phyloP scores from a whole-genome alignment of 1,139 yeast genomes.

The Pichia sp. region DNA sequence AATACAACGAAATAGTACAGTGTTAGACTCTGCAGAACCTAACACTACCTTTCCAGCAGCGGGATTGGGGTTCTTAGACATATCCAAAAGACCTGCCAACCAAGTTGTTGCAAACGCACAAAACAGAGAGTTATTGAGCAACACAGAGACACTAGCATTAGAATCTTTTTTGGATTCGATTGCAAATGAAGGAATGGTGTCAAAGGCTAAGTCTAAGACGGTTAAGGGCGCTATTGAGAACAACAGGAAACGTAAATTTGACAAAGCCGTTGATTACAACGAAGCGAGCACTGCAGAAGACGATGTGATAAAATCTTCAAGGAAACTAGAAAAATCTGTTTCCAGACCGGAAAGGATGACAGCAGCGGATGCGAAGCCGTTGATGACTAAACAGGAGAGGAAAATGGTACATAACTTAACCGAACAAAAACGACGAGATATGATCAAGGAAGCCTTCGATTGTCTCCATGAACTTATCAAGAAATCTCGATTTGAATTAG shows the following conservation, averaged over 20 bases:
- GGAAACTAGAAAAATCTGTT: neutral
- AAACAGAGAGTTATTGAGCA: conserved; percentile 24
- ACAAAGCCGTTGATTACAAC: neutral
- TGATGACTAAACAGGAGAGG: conserved; percentile 61
- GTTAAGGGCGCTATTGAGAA: neutral
- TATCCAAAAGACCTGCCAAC: neutral
- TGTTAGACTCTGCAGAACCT: neutral
- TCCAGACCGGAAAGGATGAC: neutral
- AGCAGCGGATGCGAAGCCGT: neutral
- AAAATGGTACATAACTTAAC: conserved; percentile 68
- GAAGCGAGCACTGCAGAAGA: neutral
- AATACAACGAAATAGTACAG: neutral
- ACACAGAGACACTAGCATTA: conserved; percentile 36
- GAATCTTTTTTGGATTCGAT: conserved; percentile 40
- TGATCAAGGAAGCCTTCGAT: conserved; percentile 64
- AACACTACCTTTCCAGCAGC: neutral
- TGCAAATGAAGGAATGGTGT: conserved; percentile 28
- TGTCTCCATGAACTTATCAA: conserved; percentile 36
- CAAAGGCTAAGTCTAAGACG: neutral
- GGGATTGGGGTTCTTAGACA: neutral
- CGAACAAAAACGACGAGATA: conserved; percentile 71
- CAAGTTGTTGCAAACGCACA: conserved; percentile 13
- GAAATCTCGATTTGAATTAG: conserved; percentile 21
- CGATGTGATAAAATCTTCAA: neutral
- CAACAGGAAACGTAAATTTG: neutral